Base-by-base conservation (phyloP, 2,329 filamentous ascomycete genomes). In the Penicillium aurantiogriseum region DNA sequence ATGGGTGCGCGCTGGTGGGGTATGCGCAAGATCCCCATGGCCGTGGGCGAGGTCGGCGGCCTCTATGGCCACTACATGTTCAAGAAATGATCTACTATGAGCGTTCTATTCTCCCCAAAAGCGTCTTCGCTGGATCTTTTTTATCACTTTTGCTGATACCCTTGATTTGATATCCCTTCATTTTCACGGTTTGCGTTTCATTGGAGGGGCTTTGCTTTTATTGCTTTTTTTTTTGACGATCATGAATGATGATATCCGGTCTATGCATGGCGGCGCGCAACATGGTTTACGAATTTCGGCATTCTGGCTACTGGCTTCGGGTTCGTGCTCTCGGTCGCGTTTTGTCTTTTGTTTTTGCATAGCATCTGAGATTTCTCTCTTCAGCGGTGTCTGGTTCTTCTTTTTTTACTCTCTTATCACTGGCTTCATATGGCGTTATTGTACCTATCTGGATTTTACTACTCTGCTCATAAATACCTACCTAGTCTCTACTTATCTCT, bases 1-100 rank as follows among this genome's bases (percentile, higher is more conserved):
- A 89, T 91, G 88, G 90, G 90, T 33, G 90, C 90, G 48, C 84
- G 85, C 66, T 90, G 86, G 77, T 93, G 90, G 90, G 90, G 90
- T 38, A 92, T 92, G 86, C 83, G 89, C 61, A 94, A 85, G 71
- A 74, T 84, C 27, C 82, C 83, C 2, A 79, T 85, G 60, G 80
- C 79, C 15, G 74, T 79, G 36, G 79, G 80, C 9, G 82, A 85
- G 57, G 81, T 85, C 6, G 82, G 82, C 25, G 83, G 83, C 4
- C 79, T 85, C 67, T 85, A 85, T 67, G 82, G 81, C 40, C 81
- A 83, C 68, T 85, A 84, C 66, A 84, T 84, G 79, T 85, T 84
- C 67, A 83, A 83, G 69, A 76, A 79, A 67, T 79, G 69, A 65
- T 64, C 50, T 51, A 31, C 21, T 58, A 35, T 58, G 49, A 51